Evolutionary conservation across 2,329 filamentous ascomycete species (phyloP), one percentile per base, ranked within the genome.

Genomic region (Elsinoe arachidis): DNA sequence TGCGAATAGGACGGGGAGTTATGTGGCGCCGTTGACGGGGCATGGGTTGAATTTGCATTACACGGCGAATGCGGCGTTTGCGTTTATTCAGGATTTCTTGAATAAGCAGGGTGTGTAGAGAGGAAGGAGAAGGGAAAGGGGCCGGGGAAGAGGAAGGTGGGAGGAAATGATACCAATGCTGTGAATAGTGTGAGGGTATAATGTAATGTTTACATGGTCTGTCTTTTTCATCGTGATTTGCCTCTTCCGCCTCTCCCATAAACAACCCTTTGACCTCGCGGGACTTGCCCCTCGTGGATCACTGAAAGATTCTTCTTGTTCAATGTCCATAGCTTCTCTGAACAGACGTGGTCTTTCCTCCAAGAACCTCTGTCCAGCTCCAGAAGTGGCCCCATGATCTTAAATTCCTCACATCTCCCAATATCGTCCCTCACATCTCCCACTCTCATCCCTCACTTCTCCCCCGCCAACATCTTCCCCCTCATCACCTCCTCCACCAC

Each of bases 401-500:
- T n/a, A n/a, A n/a, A n/a, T n/a, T n/a, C n/a, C n/a, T n/a, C n/a
- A n/a, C n/a, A n/a, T n/a, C n/a, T n/a, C n/a, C n/a, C n/a, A n/a
- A n/a, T n/a, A n/a, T n/a, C n/a, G n/a, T n/a, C n/a, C n/a, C n/a
- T n/a, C n/a, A n/a, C n/a, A n/a, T n/a, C n/a, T n/a, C n/a, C n/a
- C n/a, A n/a, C n/a, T n/a, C n/a, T n/a, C n/a, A 17, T 15, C 17
- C 21, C 35, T 53, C 35, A 59, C 41, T 44, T 47, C 41, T 41
- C 54, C 47, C 19, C 43, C 17, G 49, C 57, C 30, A 70, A 57
- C 64, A 70, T 63, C 59, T 70, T 71, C 60, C 69, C 67, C 60
- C 61, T 69, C 74, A 72, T 75, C 86, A 88, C 88, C 75, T 97
- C 92, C 75, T 99, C 93, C 19, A 97, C 85, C 37, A 93, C 79